These are phyloP conservation scores for Fusarium camptoceras DNA, from an alignment of 2,329 filamentous ascomycete species.

Conservation along the genomic window DNA sequence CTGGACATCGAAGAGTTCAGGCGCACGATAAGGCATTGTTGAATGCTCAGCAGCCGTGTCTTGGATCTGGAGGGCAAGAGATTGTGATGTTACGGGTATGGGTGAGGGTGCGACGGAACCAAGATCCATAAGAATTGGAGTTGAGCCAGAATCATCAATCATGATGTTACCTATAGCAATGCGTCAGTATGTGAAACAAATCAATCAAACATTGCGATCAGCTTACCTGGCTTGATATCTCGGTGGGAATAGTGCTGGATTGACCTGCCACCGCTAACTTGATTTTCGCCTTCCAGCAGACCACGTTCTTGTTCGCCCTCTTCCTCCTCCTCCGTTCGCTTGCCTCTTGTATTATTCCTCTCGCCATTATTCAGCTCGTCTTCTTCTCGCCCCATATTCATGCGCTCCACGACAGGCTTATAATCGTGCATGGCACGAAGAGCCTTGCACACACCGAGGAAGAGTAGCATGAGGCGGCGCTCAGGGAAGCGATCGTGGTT, in stretches of 20 bases:
- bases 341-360: constrained; percentile 52
- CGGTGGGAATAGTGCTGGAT: constrained; percentile 89
- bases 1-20: constrained; percentile 97
- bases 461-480: constrained; percentile 85
- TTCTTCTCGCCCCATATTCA: constrained; percentile 63
- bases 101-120: constrained; percentile 91
- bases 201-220: background rate
- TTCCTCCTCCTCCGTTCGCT: constrained; percentile 71
- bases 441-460: constrained; percentile 90
- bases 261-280: constrained; percentile 70
- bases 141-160: constrained; percentile 90
- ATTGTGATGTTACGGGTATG: constrained; percentile 88
- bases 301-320: constrained; percentile 82
- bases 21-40: constrained; percentile 98
- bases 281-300: constrained; percentile 81
- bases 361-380: constrained; percentile 53
- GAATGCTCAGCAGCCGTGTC: constrained; percentile 95
- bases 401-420: constrained; percentile 62
- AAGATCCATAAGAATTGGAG: constrained; percentile 96
- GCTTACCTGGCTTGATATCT: constrained; percentile 93
- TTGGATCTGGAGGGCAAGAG: constrained; percentile 90
- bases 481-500: constrained; percentile 94
- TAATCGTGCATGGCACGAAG: constrained; percentile 94
- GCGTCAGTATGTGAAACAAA: constrained; percentile 2
- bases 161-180: constrained; percentile 84